Percentiles rank a stretch among this genome's conserved stretches.
These are phyloP conservation scores for Graphiopsis chlorocephala DNA, from an alignment of 2,329 filamentous ascomycete species.

Conservation along the genomic window DNA sequence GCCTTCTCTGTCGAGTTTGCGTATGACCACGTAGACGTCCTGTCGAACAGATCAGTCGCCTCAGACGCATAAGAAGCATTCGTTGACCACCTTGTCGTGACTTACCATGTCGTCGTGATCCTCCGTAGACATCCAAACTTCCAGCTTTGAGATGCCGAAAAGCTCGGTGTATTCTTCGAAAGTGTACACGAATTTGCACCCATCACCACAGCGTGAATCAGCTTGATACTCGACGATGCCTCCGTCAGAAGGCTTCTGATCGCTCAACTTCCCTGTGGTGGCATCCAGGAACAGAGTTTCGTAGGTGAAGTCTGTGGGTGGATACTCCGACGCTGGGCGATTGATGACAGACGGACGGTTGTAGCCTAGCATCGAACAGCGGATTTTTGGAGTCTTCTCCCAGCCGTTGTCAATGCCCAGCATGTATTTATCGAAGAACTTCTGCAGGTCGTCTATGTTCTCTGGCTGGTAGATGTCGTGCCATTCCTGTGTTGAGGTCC, in stretches of 20 bases:
- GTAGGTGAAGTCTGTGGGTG: slow-evolving; percentile 6
- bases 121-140: slow-evolving; percentile 39
- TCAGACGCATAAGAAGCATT: neutral
- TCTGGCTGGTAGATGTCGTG: slow-evolving; percentile 39
- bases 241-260: neutral
- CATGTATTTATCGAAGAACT: slow-evolving; percentile 47
- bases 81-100: neutral
- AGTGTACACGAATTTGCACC: slow-evolving; percentile 36
- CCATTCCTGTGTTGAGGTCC: slow-evolving; percentile 44
- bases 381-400: slow-evolving; percentile 19
- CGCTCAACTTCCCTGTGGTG: neutral
- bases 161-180: slow-evolving; percentile 41
- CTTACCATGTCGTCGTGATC: slow-evolving; percentile 20
- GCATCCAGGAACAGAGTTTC: neutral
- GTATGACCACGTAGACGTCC: neutral
- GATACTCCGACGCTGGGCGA: neutral
- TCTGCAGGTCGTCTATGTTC: slow-evolving; percentile 36
- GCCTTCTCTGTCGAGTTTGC: neutral
- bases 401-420: slow-evolving; percentile 44
- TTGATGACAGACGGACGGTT: neutral
- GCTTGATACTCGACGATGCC: neutral
- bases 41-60: slow-evolving; percentile 5
- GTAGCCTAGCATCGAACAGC: neutral
- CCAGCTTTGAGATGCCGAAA: slow-evolving; percentile 46
- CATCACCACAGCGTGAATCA: neutral